A percentile compares a stretch with the other conserved stretches of the same genome.
Conservation (phyloP, 2,329 filamentous ascomycete species). For the Blastomyces gilchristii region DNA sequence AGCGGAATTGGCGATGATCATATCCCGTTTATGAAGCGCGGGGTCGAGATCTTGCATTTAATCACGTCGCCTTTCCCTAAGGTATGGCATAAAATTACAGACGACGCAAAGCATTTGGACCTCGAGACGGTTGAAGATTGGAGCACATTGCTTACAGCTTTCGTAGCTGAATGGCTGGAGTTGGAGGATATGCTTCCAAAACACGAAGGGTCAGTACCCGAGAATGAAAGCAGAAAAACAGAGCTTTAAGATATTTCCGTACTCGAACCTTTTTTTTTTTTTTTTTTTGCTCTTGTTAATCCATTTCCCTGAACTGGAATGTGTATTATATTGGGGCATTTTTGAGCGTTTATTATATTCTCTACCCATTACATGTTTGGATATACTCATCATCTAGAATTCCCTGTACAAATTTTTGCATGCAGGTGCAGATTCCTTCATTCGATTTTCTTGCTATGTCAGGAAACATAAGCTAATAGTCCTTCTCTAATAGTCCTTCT, state of each 20-base stretch:
- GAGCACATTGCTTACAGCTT: constrained; percentile 72
- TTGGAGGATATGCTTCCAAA: constrained; percentile 47
- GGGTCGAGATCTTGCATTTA: constrained; percentile 79
- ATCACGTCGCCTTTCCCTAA: constrained; percentile 49
- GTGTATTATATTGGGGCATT: neutral
- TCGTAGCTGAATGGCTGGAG: constrained; percentile 88
- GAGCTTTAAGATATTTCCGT: constrained; percentile 32
- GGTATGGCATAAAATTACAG: constrained; percentile 78
- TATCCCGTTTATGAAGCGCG: constrained; percentile 74
- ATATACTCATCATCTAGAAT: neutral
- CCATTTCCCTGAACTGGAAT: neutral
- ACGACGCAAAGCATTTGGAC: constrained; percentile 79
- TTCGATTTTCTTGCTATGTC: neutral
- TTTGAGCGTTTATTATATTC: neutral
- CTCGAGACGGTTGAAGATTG: constrained; percentile 73
- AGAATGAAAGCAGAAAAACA: constrained; percentile 22
- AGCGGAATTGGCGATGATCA: constrained; percentile 70
- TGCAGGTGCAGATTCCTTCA: too few species aligned
- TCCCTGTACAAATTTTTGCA: neutral
- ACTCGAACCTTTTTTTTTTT: neutral
- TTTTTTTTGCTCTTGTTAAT: neutral
- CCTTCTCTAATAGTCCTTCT: too few species aligned
- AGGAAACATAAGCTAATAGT: neutral
- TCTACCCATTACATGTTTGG: neutral
- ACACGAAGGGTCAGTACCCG: constrained; percentile 13